Conservation (phyloP, 345 rosid species). For the Eucalyptus rudis region DNA sequence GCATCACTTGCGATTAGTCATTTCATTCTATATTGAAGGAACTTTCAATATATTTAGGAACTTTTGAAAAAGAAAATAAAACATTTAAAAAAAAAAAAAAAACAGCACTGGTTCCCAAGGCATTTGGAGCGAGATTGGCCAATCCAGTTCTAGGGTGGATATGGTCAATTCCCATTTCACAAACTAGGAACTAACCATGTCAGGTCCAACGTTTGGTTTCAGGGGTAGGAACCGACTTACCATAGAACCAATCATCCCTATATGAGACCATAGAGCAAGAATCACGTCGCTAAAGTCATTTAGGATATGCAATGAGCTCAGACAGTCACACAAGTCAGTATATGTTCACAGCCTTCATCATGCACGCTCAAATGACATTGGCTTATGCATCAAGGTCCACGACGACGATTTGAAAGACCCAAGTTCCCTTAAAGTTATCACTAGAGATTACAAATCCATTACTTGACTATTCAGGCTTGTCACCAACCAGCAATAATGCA, state of each 20-base stretch:
- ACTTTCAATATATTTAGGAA: not conserved
- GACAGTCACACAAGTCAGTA: not conserved
- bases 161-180: too few relatives aligned
- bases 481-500: not conserved
- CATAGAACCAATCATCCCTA: too few relatives aligned
- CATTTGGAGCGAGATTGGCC: accelerated
- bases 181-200: too few relatives aligned
- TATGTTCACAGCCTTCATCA: not conserved
- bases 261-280: too few relatives aligned
- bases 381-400: not conserved
- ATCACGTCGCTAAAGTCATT: not conserved
- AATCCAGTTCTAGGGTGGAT: too few relatives aligned
- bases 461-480: not conserved
- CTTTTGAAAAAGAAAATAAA: not conserved
- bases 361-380: not conserved
- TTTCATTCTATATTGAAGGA: not conserved
- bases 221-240: too few relatives aligned
- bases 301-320: not conserved
- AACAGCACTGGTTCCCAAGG: not conserved
- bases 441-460: not conserved
- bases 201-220: too few relatives aligned
- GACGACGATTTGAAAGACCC: not conserved
- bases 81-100: not conserved
- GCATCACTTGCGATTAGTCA: not conserved
- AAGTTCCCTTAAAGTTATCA: not conserved